Conservation (phyloP, 2,329 filamentous ascomycete species). For the Mycocentrospora acerina region DNA sequence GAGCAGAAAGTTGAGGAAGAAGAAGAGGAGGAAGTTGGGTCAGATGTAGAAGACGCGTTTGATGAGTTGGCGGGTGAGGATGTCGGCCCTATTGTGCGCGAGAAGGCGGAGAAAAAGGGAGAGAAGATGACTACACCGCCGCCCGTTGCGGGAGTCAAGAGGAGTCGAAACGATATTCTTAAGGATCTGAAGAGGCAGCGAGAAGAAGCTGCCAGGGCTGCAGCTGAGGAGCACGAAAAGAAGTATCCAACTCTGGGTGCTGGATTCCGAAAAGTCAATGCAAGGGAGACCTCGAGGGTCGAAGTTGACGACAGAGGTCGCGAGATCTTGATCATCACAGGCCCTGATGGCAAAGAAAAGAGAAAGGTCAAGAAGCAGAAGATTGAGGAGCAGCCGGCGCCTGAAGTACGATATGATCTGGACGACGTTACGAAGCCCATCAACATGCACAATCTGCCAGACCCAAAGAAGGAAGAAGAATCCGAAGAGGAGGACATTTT, state of each 20-base stretch:
- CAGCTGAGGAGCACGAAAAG: constrained; percentile 44
- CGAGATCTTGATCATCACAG: constrained; percentile 61
- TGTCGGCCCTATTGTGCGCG: constrained; percentile 66
- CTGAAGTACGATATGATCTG: constrained; percentile 45
- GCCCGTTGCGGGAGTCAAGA: constrained; percentile 50
- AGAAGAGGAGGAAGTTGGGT: constrained; percentile 26
- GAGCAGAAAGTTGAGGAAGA: constrained; percentile 38
- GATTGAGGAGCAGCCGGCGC: constrained; percentile 31
- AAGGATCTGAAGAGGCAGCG: constrained; percentile 60
- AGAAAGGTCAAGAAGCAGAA: constrained; percentile 59
- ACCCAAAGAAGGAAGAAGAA: constrained; percentile 39
- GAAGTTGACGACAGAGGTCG: constrained; percentile 58
- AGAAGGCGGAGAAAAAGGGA: constrained; percentile 58
- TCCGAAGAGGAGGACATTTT: constrained; percentile 63
- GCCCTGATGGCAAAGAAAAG: constrained; percentile 62
- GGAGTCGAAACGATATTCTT: constrained; percentile 61
- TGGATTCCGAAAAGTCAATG: constrained; percentile 57
- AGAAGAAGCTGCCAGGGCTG: constrained; percentile 46
- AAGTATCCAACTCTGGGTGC: constrained; percentile 52
- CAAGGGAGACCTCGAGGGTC: constrained; percentile 53
- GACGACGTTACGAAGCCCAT: constrained; percentile 50
- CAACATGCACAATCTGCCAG: constrained; percentile 40
- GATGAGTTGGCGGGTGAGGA: constrained; percentile 64
- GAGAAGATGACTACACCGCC: constrained; percentile 49
- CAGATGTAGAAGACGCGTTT: constrained; percentile 49